A percentile compares a stretch with the other conserved stretches of the same genome.
Conservation (phyloP, 306 rosid species). For the Corylus heterophylla region DNA sequence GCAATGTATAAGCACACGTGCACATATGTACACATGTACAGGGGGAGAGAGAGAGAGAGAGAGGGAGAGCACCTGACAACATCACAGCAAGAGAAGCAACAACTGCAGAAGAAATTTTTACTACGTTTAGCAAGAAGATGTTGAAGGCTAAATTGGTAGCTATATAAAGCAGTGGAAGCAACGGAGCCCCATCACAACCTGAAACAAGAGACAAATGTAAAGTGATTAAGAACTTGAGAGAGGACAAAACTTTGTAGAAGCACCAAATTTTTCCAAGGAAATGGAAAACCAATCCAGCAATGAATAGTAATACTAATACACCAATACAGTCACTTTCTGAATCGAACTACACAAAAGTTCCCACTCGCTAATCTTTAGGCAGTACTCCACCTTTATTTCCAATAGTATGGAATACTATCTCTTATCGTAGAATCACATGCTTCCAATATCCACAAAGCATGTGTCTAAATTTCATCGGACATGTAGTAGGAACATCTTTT, state of each 20-base stretch:
- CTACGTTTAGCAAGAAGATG: conserved; percentile 65
- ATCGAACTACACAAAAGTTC: not conserved
- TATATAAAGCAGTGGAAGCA: conserved; percentile 82
- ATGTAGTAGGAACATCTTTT: not conserved
- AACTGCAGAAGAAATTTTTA: conserved; percentile 78
- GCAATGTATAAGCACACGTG: not conserved
- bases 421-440: not conserved
- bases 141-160: conserved; percentile 70
- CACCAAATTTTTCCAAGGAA: conserved; percentile 18
- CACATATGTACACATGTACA: not conserved
- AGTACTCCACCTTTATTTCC: too few relatives aligned
- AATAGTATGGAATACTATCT: not conserved
- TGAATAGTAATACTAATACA: not conserved
- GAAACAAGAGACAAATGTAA: conserved; percentile 19
- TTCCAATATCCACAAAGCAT: not conserved
- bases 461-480: not conserved
- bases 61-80: conserved; percentile 67
- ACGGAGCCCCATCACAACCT: conserved; percentile 87
- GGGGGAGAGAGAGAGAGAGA: not conserved
- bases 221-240: conserved; percentile 7
- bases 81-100: conserved; percentile 76
- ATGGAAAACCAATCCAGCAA: conserved; percentile 7
- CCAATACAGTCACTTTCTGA: not conserved
- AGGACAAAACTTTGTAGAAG: not conserved
- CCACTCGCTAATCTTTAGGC: not conserved